Base-by-base conservation (phyloP, 2,329 filamentous ascomycete species). In the Zymoseptoria crescenta region DNA sequence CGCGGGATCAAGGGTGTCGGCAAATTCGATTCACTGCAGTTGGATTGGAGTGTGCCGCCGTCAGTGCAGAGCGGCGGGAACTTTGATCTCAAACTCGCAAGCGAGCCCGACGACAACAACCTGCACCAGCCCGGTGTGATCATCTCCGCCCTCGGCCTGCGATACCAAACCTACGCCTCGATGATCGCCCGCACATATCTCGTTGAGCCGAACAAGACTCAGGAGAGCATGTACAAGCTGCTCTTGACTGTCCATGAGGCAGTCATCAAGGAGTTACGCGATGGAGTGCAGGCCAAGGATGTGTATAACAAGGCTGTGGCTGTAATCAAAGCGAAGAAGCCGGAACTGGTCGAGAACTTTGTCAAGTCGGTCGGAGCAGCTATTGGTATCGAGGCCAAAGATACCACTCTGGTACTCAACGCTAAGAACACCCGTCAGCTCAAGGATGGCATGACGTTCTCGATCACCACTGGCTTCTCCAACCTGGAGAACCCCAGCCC, bases 371-470 rank as follows among this genome's bases (percentile, higher is more conserved):
- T 97, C 45, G 94, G 94, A 54, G 90, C 87, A 67, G 93, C 91
- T 53, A 89, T 99, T 67, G 95, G 94, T 62, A 89, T 97, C 50
- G 95, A 99, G 77, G 88, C 88, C 65, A 86, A 89, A 67, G 94
- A 99, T 72, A 78, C 83, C 2, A 93, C 91, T 4, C 82, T 99
- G 60, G 75, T 94, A 2, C 79, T 99, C 45, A 97, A 91, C 69
- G 88, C 81, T 60, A 99, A 99, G 78, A 97, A 92, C 72, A 81
- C 79, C 28, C 85, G 92, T 55, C 82, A 83, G 4, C 78, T 99
- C 59, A 96, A 93, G 74, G 95, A 97, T 70, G 95, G 95, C 65
- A 99, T 99, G 94, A 99, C 94, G 0, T 81, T 99, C 10, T 89
- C 88, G 69, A 84, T 99, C 67, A 91, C 89, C 30, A 94, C 93